phyloP scores from a whole-genome alignment of 768 basidiomycete species.

The Lentinula sp. region DNA sequence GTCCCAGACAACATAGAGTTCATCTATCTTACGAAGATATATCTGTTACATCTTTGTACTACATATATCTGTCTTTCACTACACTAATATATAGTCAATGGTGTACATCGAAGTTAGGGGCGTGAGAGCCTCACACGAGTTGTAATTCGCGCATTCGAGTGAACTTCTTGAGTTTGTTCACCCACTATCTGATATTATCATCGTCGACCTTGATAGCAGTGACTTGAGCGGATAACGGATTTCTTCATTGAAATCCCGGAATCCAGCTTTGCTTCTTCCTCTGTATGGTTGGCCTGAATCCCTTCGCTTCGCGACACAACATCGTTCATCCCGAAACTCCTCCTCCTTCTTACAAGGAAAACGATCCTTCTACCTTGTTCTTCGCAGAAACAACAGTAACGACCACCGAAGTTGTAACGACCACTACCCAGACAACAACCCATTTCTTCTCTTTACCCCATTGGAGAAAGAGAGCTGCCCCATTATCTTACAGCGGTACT shows the following conservation, averaged over 20 bases:
- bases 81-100: background rate
- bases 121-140: background rate
- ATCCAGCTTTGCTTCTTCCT: background rate
- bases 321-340: slow-evolving; percentile 12
- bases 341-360: slow-evolving; percentile 28
- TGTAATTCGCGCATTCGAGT: background rate
- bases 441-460: slow-evolving; percentile 64
- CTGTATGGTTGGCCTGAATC: slow-evolving; percentile 21
- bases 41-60: slow-evolving; percentile 8
- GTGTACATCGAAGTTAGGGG: background rate
- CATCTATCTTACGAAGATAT: background rate
- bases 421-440: slow-evolving; percentile 42
- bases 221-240: background rate
- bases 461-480: slow-evolving; percentile 50
- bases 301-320: slow-evolving; percentile 7
- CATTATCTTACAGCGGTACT: slow-evolving; percentile 21
- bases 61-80: background rate
- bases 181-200: background rate
- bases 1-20: slow-evolving; percentile 14
- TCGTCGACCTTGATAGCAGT: background rate
- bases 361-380: slow-evolving; percentile 23
- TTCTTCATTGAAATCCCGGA: slow-evolving; percentile 5
- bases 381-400: slow-evolving; percentile 43
- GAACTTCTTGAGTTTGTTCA: background rate
- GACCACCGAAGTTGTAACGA: slow-evolving; percentile 38